Evolutionary conservation across 768 basidiomycete genomes (phyloP).

Genomic region (Xanthoconium stramineum): DNA sequence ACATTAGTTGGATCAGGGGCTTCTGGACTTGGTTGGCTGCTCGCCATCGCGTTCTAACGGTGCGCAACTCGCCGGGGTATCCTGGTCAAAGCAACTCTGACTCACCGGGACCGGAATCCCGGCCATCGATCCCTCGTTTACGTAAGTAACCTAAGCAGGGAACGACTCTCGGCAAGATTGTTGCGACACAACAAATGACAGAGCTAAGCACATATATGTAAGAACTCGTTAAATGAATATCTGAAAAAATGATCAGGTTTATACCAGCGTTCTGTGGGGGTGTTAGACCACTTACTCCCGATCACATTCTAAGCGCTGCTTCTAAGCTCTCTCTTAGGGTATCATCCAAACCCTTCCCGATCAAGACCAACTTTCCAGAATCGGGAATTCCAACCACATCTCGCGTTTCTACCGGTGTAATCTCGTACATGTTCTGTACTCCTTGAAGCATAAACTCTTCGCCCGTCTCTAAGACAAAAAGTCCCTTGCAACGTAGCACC

Average conservation of each 20-base stretch:
- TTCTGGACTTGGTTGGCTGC: slow-evolving; percentile 14
- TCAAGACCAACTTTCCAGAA: slow-evolving; percentile 80
- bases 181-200: too few relatives aligned
- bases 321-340: slow-evolving; percentile 54
- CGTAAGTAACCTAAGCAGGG: not conserved
- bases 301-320: slow-evolving; percentile 12
- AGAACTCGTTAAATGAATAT: too few relatives aligned
- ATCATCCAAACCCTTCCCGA: slow-evolving; percentile 74
- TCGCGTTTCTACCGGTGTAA: slow-evolving; percentile 43
- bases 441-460: slow-evolving; percentile 81
- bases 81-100: not conserved
- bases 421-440: slow-evolving; percentile 87
- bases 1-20: slow-evolving; percentile 43
- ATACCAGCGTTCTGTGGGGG: not conserved
- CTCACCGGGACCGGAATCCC: not conserved
- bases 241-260: not conserved
- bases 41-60: slow-evolving; percentile 16
- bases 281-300: not conserved
- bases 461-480: slow-evolving; percentile 56
- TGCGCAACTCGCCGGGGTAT: not conserved
- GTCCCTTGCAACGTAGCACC: slow-evolving; percentile 86
- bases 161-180: too few relatives aligned
- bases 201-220: too few relatives aligned
- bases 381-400: slow-evolving; percentile 49
- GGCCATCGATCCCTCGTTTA: not conserved